phyloP scores from a whole-genome alignment of 441 rosid species.

The Cnidoscolus chayamansa region DNA sequence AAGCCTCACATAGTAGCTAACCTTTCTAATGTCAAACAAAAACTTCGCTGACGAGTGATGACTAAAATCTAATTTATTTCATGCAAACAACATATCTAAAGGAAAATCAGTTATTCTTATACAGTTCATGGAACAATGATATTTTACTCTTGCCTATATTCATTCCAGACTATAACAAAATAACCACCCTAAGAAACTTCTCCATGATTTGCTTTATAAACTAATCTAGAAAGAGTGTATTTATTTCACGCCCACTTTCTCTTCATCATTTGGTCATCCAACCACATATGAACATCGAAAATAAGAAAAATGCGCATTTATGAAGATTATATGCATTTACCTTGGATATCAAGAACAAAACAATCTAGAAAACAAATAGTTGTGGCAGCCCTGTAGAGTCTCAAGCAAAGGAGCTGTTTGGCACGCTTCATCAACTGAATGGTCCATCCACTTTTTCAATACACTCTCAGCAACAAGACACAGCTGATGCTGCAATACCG shows the following conservation, averaged over 20 bases:
- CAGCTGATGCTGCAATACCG: constrained; percentile 72
- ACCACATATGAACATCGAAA: neutral
- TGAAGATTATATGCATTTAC: neutral
- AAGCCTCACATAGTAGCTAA: too few species aligned
- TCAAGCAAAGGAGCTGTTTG: constrained; percentile 80
- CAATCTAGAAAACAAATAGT: constrained; percentile 76
- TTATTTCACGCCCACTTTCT: neutral
- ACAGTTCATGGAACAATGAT: neutral
- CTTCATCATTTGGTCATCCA: too few species aligned
- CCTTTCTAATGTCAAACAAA: neutral
- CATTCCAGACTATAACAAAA: neutral
- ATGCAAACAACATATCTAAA: neutral
- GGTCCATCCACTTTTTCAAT: constrained; percentile 55
- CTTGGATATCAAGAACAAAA: constrained; percentile 57
- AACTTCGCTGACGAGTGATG: neutral
- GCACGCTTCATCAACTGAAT: constrained; percentile 65
- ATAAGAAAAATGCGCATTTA: neutral
- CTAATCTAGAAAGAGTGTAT: neutral
- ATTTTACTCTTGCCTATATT: neutral
- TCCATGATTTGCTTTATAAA: neutral
- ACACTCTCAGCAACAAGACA: constrained; percentile 56
- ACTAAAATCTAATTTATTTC: neutral
- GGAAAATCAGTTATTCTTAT: neutral
- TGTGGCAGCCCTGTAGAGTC: constrained; percentile 70
- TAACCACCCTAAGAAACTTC: neutral